Evolutionary conservation across 495 filamentous ascomycete species (phyloP).

Genomic region (Glarea lozoyensis): DNA sequence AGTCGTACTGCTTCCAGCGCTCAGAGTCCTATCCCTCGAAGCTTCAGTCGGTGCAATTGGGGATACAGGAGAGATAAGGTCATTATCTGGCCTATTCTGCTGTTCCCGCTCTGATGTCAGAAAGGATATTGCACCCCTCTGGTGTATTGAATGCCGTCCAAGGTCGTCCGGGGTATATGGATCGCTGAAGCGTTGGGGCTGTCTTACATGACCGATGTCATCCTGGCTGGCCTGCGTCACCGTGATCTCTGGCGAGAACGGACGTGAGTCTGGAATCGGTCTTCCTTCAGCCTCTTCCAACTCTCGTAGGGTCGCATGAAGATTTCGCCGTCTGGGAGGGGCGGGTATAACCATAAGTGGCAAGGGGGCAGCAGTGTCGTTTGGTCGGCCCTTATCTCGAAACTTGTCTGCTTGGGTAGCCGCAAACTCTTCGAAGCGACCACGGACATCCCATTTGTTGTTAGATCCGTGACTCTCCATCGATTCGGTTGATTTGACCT

Average conservation of each 20-base stretch:
- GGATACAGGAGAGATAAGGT: not conserved
- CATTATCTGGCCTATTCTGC: not conserved
- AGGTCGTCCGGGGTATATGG: constrained; percentile 15
- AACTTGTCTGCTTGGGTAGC: constrained; percentile 25
- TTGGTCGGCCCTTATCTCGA: constrained; percentile 20
- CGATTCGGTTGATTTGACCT: constrained; percentile 6
- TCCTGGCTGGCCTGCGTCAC: not conserved
- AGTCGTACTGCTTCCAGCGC: constrained; percentile 4
- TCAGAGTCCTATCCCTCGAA: not conserved
- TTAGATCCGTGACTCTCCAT: constrained; percentile 21
- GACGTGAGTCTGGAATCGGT: not conserved
- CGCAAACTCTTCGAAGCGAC: constrained; percentile 16
- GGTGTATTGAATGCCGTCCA: constrained; percentile 9
- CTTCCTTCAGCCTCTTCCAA: constrained; percentile 6
- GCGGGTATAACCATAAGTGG: constrained; percentile 64
- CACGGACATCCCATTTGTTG: constrained; percentile 11
- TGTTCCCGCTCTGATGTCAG: constrained; percentile 3
- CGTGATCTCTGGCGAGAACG: not conserved
- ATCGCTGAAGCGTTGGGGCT: constrained; percentile 13
- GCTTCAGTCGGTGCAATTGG: constrained; percentile 1
- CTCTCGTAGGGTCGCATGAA: constrained; percentile 12
- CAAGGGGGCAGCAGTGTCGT: constrained; percentile 24
- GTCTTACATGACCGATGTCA: not conserved
- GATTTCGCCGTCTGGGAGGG: constrained; percentile 35
- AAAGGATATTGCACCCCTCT: constrained; percentile 18